These are phyloP conservation scores for Quercus cerris DNA, from an alignment of 306 rosid genomes.

Conservation along the genomic window DNA sequence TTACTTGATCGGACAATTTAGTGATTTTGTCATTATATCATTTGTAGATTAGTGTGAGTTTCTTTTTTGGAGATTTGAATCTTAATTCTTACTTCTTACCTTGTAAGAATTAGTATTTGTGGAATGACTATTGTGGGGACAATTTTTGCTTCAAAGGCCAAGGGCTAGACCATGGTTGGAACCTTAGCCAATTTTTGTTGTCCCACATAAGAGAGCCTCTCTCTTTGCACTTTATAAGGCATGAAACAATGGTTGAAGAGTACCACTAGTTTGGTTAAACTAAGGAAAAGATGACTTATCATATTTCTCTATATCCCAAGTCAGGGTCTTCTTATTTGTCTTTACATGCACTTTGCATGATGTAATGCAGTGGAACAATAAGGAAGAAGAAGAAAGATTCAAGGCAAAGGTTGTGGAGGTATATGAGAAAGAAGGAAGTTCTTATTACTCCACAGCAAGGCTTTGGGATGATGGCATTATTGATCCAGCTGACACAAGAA, in stretches of 20 bases:
- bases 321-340: slow-evolving; percentile 13
- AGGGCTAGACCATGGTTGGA: too few species aligned
- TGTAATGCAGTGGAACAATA: slow-evolving; percentile 58
- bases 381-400: slow-evolving; percentile 82
- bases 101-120: too few species aligned
- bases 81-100: rapidly evolving
- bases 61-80: rapidly evolving
- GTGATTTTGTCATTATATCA: too few species aligned
- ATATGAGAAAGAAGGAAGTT: slow-evolving; percentile 80
- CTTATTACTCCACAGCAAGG: slow-evolving; percentile 91
- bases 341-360: neutral
- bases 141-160: too few species aligned
- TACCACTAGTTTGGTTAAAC: too few species aligned
- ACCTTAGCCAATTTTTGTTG: too few species aligned
- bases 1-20: too few species aligned
- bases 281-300: neutral
- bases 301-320: neutral
- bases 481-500: slow-evolving; percentile 95
- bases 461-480: slow-evolving; percentile 94
- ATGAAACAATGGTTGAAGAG: too few species aligned
- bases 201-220: too few species aligned
- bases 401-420: slow-evolving; percentile 72
- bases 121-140: too few species aligned
- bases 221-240: too few species aligned
- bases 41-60: too few species aligned